Base-by-base conservation (phyloP, 352 stramenopile genomes). In the Globisporangium paddicum region DNA sequence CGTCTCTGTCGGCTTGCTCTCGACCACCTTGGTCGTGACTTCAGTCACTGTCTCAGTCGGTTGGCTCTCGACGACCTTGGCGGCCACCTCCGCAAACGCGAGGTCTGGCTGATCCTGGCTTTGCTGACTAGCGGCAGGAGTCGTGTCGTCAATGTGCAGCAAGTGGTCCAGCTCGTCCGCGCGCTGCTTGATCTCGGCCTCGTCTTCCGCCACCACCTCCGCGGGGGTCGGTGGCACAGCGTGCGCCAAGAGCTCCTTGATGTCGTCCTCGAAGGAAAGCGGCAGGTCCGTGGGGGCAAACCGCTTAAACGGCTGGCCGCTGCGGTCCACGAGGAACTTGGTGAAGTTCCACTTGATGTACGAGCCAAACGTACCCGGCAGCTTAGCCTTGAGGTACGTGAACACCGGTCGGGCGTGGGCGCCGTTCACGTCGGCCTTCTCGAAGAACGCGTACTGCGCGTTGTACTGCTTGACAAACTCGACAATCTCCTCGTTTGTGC, bases 311-410 rank as follows among this genome's bases (percentile, higher is more conserved):
- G 90, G 74, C 50, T 62, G 71, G 28, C 91, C 91, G 25, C 91
- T 72, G 52, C 82, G 77, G 72, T 88, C 80, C 1, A 98, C 71
- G 7, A 98, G 63, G 62, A 97, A 97, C 68, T 95, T 96, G 25
- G 79, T 89, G 60, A 93, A 96, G 73, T 96, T 96, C 88, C 88
- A 50, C 25, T 50, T 48, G 44, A 50, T 50, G 44, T 50, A 50
- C 23, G 44, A 51, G 23, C 54, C 54, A 45, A 45, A 45, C 5
- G 34, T 26, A 8, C 58, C 55, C 32, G 55, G 55, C 7, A 68
- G 44, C 19, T 55, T 63, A 11, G 59, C 46, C 42, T 62, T 63
- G 5, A 69, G 57, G 28, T 75, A 79, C 35, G 64, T 63, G 51
- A 79, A 79, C 28, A 79, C 67, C 18, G 57, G 53, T n/a, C 53